These are phyloP conservation scores for Berkeleyomyces rouxiae DNA, from an alignment of 2,329 filamentous ascomycete genomes.

Conservation along the genomic window DNA sequence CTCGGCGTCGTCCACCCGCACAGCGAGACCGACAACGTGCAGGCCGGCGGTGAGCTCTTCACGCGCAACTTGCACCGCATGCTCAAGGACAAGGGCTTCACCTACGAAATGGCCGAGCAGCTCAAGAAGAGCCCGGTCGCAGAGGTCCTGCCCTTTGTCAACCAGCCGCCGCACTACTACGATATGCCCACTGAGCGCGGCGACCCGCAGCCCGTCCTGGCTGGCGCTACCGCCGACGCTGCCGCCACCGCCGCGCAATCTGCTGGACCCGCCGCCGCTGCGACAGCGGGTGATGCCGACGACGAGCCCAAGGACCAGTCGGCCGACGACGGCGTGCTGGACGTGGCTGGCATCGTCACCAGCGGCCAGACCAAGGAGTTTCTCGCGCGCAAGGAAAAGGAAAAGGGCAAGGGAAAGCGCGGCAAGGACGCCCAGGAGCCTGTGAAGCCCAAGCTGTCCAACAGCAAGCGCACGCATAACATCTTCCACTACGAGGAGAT, in stretches of 20 bases:
- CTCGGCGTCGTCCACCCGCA: slow-evolving; percentile 38
- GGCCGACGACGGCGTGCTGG: slow-evolving; percentile 56
- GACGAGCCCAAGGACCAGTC: slow-evolving; percentile 25
- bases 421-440: slow-evolving; percentile 37
- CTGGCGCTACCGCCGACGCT: slow-evolving; percentile 19
- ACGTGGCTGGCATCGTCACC: slow-evolving; percentile 72
- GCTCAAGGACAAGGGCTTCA: slow-evolving; percentile 42
- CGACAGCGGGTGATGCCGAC: slow-evolving; percentile 23
- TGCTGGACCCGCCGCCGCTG: slow-evolving; percentile 17
- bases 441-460: slow-evolving; percentile 49
- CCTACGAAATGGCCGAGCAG: slow-evolving; percentile 51
- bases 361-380: slow-evolving; percentile 70
- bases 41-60: slow-evolving; percentile 77
- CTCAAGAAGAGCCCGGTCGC: slow-evolving; percentile 50
- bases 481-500: slow-evolving; percentile 60
- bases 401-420: slow-evolving; percentile 45
- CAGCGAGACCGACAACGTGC: slow-evolving; percentile 17
- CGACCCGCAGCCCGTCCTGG: slow-evolving; percentile 16
- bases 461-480: slow-evolving; percentile 52
- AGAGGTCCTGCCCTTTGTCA: slow-evolving; percentile 45
- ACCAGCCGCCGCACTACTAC: slow-evolving; percentile 28
- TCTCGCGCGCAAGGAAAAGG: slow-evolving; percentile 67
- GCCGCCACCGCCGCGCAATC: slow-evolving; percentile 19
- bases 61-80: slow-evolving; percentile 56
- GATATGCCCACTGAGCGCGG: slow-evolving; percentile 29